Evolutionary conservation across 306 rosid species (phyloP), one percentile per base, ranked within the genome.

Genomic region (Quercus agrifolia): DNA sequence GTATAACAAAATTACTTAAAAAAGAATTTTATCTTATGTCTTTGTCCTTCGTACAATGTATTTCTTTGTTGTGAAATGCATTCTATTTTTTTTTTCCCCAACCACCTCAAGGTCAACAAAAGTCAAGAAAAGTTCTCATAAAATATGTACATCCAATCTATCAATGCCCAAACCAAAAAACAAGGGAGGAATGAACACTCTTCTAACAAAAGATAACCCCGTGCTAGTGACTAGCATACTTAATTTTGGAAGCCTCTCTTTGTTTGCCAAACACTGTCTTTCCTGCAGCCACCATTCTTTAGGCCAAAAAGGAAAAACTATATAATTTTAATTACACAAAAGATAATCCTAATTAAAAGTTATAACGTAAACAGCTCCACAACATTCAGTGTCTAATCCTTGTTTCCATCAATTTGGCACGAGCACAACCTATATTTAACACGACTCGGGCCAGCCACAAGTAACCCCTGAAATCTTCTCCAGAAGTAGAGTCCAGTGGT

Each of bases 341-440:
- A 71, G 5, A 11, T 38, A 54, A 69, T 56, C 72, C 85, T 74
- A 75, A 63, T 56, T 67, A 31, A 84, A 84, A 61, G 66, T 72
- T 38, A 73, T 68, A 33, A 63, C 74, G 73, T 12, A 67, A 76
- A 58, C 68, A 61, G 71, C 77, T 63, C 94, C 83, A 90, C 92
- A 90, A 94, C 92, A 92, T 90, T 90, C 87, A 79, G 83, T 69
- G 81, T 91, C 92, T 88, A 74, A 56, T 77, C 83, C 61, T 69
- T 69, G 20, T 70, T 83, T 56, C 80, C 76, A 75, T 71, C 74
- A 80, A 80, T 56, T 86, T 77, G 88, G 86, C 75, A 68, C 71
- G 90, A 86, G 86, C 84, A 81, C 72, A n/a, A 73, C 71, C 80
- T 85, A 72, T 61, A 74, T 68, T 35, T 75, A 74, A 80, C 6